Percentiles rank a stretch among this genome's conserved stretches.
These are phyloP conservation scores for Melocanna baccifera DNA, from an alignment of 176 grass and related monocot species.

Conservation along the genomic window DNA sequence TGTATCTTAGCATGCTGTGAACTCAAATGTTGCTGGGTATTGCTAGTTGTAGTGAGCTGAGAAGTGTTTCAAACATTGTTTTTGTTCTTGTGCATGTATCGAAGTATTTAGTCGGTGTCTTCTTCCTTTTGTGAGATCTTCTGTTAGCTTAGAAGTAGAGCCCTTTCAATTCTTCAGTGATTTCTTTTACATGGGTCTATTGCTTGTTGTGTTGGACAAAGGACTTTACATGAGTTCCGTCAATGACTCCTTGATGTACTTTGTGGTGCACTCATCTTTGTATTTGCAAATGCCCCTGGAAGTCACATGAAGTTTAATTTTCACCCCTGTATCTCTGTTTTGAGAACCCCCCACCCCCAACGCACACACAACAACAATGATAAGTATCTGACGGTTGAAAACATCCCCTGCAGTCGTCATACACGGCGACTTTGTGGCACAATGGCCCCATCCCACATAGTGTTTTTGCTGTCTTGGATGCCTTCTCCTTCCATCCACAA, in stretches of 20 bases:
- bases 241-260: not conserved
- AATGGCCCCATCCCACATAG: too few species aligned
- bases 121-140: slow-evolving; percentile 13
- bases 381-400: too few species aligned
- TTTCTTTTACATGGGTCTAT: slow-evolving; percentile 2
- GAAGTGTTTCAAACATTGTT: not conserved
- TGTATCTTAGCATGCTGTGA: slow-evolving; percentile 3
- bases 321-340: too few species aligned
- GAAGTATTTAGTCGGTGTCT: not conserved
- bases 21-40: slow-evolving; percentile 11
- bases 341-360: too few species aligned
- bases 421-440: too few species aligned
- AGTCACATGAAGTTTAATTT: too few species aligned
- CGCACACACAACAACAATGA: too few species aligned
- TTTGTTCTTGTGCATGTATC: not conserved
- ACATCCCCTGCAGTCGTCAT: too few species aligned
- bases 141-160: not conserved
- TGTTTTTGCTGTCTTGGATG: too few species aligned
- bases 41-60: not conserved
- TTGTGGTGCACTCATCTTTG: not conserved
- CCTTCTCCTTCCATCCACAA: too few species aligned
- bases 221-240: not conserved
- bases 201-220: not conserved
- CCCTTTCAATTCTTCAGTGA: not conserved
- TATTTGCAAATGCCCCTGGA: not conserved